Evolutionary conservation across 495 filamentous ascomycete genomes (phyloP), one percentile per base, ranked within the genome.

Genomic region (Achaetomiella virescens): DNA sequence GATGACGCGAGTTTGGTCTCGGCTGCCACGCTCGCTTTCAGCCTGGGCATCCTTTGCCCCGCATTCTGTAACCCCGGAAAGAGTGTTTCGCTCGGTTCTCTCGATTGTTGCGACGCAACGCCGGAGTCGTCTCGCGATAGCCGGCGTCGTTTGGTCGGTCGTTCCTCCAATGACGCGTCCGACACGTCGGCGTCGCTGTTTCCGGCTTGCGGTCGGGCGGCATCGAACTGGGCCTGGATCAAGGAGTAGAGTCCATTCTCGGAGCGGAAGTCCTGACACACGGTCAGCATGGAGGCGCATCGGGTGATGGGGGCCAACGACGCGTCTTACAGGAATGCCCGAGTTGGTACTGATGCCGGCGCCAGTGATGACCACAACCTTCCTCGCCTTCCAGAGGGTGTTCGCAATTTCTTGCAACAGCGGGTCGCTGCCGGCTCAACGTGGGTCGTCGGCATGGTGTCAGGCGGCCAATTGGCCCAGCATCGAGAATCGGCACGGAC

Each of bases 291-390:
- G 25, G 22, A 38, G 18, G 24, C 46, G 9, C 3, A 25, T 21
- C 5, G 38, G 50, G 38, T 22, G 6, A 18, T 21, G 27, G n/a
- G 31, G 47, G 29, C 10, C 33, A 42, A 50, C 24, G 53, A 43
- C 59, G 51, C 50, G 53, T 58, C 40, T 61, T 71, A 87, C 84
- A 15, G 84, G 84, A 56, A 88, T 87, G 36, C 84, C 84, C 54
- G 81, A 86, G 64, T 85, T 88, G 42, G 84, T 88, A 59, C 82
- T 85, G 49, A 88, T 88, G 24, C 85, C 85, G 44, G 85, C 85
- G 31, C 85, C 85, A 0, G 85, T 87, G 21, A 88, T 72, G 9
- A 88, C 79, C 27, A 88, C 77, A 8, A 84, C 73, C 53, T 84
- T 87, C 50, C 76, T 75, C 3, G 85, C 76, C 55, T 83, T 81